These are phyloP conservation scores for Globisporangium viniferum DNA, from an alignment of 352 stramenopile species.

Conservation along the genomic window DNA sequence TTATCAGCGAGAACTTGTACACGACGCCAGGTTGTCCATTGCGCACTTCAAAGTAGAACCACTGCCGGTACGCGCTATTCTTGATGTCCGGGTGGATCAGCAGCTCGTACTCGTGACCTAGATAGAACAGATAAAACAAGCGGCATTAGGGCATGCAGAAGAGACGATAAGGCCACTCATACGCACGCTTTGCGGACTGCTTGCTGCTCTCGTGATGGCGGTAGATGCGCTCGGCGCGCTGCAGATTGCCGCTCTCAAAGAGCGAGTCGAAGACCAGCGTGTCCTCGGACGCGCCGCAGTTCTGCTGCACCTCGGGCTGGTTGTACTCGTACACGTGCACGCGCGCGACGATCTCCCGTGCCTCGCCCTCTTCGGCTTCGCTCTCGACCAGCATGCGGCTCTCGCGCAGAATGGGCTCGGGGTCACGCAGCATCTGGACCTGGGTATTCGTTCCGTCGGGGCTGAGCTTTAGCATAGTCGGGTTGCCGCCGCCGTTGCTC, in stretches of 20 bases:
- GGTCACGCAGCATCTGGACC: background rate
- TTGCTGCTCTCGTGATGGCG: constrained; percentile 19
- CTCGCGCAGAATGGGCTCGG: constrained; percentile 51
- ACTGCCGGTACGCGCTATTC: constrained; percentile 85
- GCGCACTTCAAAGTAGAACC: constrained; percentile 89
- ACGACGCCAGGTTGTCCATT: constrained; percentile 42
- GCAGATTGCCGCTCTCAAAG: constrained; percentile 76
- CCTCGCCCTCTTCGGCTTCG: constrained; percentile 32
- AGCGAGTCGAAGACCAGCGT: constrained; percentile 73
- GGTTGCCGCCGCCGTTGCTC: background rate
- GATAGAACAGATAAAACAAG: background rate
- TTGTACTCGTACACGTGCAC: constrained; percentile 80
- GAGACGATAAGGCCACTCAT: background rate
- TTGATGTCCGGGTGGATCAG: constrained; percentile 74
- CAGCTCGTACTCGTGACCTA: constrained; percentile 68
- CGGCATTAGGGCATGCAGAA: background rate
- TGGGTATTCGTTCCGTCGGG: background rate
- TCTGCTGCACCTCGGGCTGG: constrained; percentile 31
- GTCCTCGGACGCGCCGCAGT: constrained; percentile 34
- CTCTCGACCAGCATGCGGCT: constrained; percentile 32
- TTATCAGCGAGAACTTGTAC: constrained; percentile 77
- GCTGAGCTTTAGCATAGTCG: constrained; percentile 12
- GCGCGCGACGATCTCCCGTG: constrained; percentile 23
- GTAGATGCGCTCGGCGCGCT: constrained; percentile 54
- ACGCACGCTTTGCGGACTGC: constrained; percentile 1